phyloP scores from a whole-genome alignment of 352 stramenopile genomes.

The Pythium pyrilobum region DNA sequence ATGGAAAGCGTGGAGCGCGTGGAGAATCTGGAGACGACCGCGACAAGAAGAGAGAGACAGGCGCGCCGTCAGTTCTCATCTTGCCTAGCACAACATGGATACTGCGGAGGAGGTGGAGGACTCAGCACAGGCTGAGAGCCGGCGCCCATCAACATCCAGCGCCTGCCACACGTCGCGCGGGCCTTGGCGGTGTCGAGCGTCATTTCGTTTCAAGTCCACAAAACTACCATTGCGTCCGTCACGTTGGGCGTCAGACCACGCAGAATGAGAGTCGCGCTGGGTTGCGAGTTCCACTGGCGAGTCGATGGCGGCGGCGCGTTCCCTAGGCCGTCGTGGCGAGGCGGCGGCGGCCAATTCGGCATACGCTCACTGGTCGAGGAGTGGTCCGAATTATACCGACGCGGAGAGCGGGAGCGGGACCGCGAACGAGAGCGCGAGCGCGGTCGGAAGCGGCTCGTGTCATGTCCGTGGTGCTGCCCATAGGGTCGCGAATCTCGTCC shows the following conservation, averaged over 20 bases:
- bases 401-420: conserved; percentile 9
- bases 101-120: too few species aligned
- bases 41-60: conserved; percentile 19
- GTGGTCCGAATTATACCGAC: not conserved
- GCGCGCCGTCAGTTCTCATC: conserved; percentile 17
- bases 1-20: conserved; percentile 40
- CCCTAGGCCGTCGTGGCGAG: not conserved
- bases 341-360: too few species aligned
- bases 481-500: not conserved
- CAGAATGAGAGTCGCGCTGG: conserved; percentile 61
- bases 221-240: conserved; percentile 64
- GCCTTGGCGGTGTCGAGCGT: too few species aligned
- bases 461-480: not conserved
- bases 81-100: too few species aligned
- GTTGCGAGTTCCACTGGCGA: conserved; percentile 22
- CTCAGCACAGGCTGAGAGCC: too few species aligned
- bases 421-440: conserved; percentile 7
- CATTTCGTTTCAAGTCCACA: not conserved
- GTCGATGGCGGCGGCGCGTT: not conserved
- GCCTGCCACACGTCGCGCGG: too few species aligned
- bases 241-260: conserved; percentile 44
- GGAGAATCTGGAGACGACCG: conserved; percentile 54
- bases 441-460: not conserved
- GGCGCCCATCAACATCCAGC: too few species aligned
- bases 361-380: not conserved